Percentiles rank a stretch among this genome's conserved stretches.
Evolutionary conservation across 805 yeast species (phyloP).

Genomic region (Teunomyces lycoperdinae): DNA sequence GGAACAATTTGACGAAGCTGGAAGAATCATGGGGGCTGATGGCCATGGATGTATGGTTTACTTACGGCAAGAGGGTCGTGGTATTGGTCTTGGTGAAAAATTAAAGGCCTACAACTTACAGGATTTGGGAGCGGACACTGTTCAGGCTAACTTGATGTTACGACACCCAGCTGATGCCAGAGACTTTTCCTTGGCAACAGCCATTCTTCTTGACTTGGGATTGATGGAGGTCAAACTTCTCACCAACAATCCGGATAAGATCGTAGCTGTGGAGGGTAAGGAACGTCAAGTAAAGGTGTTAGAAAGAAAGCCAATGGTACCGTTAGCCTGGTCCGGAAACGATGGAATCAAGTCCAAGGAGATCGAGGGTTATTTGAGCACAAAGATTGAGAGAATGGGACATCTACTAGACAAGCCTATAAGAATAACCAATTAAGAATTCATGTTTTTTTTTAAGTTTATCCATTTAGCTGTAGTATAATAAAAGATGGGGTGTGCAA

Average conservation of each 20-base stretch:
- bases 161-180: conserved; percentile 99
- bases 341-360: conserved; percentile 79
- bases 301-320: conserved; percentile 95
- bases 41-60: conserved; percentile 96
- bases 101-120: conserved; percentile 94
- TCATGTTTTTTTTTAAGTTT: background rate
- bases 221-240: conserved; percentile 67
- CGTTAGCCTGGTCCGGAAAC: conserved; percentile 71
- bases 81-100: conserved; percentile 97
- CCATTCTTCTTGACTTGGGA: conserved; percentile 83
- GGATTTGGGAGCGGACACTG: conserved; percentile 98
- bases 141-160: conserved; percentile 86
- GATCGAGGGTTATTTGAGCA: conserved; percentile 87
- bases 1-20: conserved; percentile 98
- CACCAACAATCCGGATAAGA: conserved; percentile 96
- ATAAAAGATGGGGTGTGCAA: no score
- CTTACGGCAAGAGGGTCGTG: conserved; percentile 96
- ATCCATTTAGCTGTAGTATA: background rate
- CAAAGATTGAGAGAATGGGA: conserved; percentile 97
- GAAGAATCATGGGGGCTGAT: conserved; percentile 79
- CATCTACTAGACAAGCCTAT: conserved; percentile 65
- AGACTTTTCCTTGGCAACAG: conserved; percentile 89
- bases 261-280: conserved; percentile 89
- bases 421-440: conserved; percentile 12
- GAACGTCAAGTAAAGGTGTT: conserved; percentile 69